Conservation (phyloP, 257 asterid species). For the Perilla frutescens region DNA sequence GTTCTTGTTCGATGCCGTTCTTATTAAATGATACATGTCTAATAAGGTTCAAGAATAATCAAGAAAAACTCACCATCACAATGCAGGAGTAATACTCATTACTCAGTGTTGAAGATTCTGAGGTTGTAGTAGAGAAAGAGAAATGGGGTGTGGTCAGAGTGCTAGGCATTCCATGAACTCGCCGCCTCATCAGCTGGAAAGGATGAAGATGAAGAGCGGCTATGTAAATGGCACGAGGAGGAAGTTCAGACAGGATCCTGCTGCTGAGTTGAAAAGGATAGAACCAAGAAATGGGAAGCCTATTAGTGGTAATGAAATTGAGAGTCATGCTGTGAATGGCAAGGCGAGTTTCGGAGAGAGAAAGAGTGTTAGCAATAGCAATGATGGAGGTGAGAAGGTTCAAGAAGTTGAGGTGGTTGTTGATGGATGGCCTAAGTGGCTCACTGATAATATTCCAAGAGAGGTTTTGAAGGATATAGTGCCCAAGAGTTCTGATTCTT, state of each 20-base stretch:
- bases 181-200: constrained; percentile 48
- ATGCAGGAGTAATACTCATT: not conserved
- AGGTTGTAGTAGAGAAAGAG: not conserved
- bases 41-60: not conserved
- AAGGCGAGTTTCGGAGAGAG: constrained; percentile 32
- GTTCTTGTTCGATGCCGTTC: constrained; percentile 46
- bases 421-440: constrained; percentile 88
- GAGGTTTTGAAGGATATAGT: constrained; percentile 64
- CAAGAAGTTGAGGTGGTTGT: constrained; percentile 51
- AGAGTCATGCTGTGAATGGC: not conserved
- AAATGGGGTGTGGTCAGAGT: constrained; percentile 68
- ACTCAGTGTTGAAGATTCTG: not conserved
- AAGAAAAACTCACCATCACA: constrained; percentile 1
- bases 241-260: not conserved
- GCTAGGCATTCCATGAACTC: constrained; percentile 47
- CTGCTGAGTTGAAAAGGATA: not conserved
- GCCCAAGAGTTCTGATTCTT: constrained; percentile 75
- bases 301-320: not conserved
- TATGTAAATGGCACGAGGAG: constrained; percentile 30
- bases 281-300: no score
- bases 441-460: constrained; percentile 60
- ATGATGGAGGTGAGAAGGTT: constrained; percentile 30
- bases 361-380: constrained; percentile 21
- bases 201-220: constrained; percentile 59
- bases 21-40: constrained; percentile 33